Evolutionary conservation across 2,329 filamentous ascomycete species (phyloP), one percentile per base, ranked within the genome.

Genomic region (Aspergillus latus): DNA sequence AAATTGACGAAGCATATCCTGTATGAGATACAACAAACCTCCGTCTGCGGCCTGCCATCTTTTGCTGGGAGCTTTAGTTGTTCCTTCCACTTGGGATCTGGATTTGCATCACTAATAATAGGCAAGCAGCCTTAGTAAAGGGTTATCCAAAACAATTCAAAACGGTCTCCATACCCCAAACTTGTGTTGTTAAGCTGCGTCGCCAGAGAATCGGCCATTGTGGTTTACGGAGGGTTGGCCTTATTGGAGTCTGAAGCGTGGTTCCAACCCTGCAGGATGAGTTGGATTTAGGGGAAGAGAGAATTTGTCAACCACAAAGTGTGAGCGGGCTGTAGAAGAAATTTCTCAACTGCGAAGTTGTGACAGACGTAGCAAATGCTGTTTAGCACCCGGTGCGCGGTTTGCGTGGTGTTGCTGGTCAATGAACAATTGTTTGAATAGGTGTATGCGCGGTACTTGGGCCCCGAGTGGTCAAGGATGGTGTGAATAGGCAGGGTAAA

Each of bases 21-120:
- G 21, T 7, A 8, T n/a, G 7, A 36, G 1, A 40, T 49, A 47
- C 21, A 21, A 68, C 71, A 45, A 65, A 79, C 77, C 72, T 80
- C 78, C 54, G 78, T 81, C 65, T 81, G 78, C 59, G 76, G 74
- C 62, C 78, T 73, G 54, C 69, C 71, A 67, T 81, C 78, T 67
- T 80, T 81, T 15, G 70, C 68, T 10, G 77, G 77, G 42, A 74
- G 63, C 58, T 79, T 79, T 59, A 80, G 64, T 46, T 75, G 70
- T 48, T 77, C 73, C 62, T 76, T 79, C 72, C 76, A 78, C 64
- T 70, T 74, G 48, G 64, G 62, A 47, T 78, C 74, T 66, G 69
- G 57, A 57, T 64, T 69, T 60, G 70, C 69, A 58, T 76, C 74
- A 61, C 74, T 76, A 59, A 34, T 49, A 21, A 21, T 47, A 15